Conservation (phyloP, 2,329 filamentous ascomycete species). For the Fusarium sp. region DNA sequence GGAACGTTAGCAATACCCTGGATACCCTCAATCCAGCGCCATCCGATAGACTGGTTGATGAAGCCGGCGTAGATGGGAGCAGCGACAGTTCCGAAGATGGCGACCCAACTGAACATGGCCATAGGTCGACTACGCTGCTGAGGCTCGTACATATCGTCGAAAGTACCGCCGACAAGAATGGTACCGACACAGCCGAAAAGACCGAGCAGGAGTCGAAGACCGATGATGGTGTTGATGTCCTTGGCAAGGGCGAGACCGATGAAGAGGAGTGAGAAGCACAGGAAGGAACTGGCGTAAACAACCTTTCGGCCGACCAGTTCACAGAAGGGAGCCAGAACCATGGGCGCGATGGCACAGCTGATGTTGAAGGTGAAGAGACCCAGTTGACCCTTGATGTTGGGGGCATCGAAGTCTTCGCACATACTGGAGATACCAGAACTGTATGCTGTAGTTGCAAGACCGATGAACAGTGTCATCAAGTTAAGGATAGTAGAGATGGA, state of each 20-base stretch:
- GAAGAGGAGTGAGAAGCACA: slow-evolving; percentile 41
- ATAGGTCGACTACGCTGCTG: slow-evolving; percentile 41
- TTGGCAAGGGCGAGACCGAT: slow-evolving; percentile 38
- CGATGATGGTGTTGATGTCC: slow-evolving; percentile 41
- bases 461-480: slow-evolving; percentile 42
- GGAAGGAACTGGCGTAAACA: slow-evolving; percentile 36
- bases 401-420: slow-evolving; percentile 30
- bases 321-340: slow-evolving; percentile 38
- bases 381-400: slow-evolving; percentile 38
- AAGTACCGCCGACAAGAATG: slow-evolving; percentile 42
- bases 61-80: slow-evolving; percentile 42
- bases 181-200: slow-evolving; percentile 45
- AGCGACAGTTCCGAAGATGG: slow-evolving; percentile 42
- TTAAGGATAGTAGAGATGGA: slow-evolving; percentile 42
- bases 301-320: slow-evolving; percentile 41
- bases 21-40: slow-evolving; percentile 44
- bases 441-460: slow-evolving; percentile 40
- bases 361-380: slow-evolving; percentile 44
- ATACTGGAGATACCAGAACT: slow-evolving; percentile 41
- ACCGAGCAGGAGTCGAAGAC: slow-evolving; percentile 37
- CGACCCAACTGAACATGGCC: slow-evolving; percentile 44
- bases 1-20: slow-evolving; percentile 41
- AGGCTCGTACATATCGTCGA: slow-evolving; percentile 45
- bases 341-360: slow-evolving; percentile 40
- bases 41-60: slow-evolving; percentile 39